phyloP scores from a whole-genome alignment of 2,329 filamentous ascomycete genomes.

The Passalora sequoiae region DNA sequence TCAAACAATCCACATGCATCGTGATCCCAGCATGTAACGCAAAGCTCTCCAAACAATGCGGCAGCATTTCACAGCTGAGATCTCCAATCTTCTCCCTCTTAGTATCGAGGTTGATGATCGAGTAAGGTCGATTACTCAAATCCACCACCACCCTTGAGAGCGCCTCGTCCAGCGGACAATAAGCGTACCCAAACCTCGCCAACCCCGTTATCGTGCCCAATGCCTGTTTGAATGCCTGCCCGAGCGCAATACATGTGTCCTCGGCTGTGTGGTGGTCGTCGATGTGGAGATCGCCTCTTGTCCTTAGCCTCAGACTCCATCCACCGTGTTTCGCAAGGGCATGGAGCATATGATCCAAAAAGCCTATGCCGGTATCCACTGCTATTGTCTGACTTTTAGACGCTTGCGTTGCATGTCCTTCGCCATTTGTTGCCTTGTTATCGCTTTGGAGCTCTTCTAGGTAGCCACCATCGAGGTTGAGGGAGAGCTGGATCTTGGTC shows the following conservation, averaged over 20 bases:
- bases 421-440: conserved; percentile 45
- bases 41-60: conserved; percentile 91
- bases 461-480: conserved; percentile 87
- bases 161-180: conserved; percentile 91
- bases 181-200: conserved; percentile 84
- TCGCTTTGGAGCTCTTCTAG: conserved; percentile 33
- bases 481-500: conserved; percentile 88
- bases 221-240: conserved; percentile 72
- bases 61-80: conserved; percentile 92
- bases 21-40: conserved; percentile 85
- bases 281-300: conserved; percentile 86
- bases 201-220: conserved; percentile 75
- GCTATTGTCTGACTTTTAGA: conserved; percentile 80
- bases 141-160: conserved; percentile 91
- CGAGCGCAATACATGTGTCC: conserved; percentile 88
- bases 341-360: conserved; percentile 98
- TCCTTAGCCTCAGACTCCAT: conserved; percentile 80
- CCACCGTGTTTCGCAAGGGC: conserved; percentile 92
- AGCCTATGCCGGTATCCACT: conserved; percentile 90
- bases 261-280: conserved; percentile 99
- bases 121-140: conserved; percentile 84
- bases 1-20: conserved; percentile 88
- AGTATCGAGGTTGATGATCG: conserved; percentile 76
- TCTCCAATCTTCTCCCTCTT: conserved; percentile 90
- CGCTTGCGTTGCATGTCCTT: conserved; percentile 73